Evolutionary conservation across 2,329 filamentous ascomycete genomes (phyloP).

Genomic region (Zasmidium cellare): DNA sequence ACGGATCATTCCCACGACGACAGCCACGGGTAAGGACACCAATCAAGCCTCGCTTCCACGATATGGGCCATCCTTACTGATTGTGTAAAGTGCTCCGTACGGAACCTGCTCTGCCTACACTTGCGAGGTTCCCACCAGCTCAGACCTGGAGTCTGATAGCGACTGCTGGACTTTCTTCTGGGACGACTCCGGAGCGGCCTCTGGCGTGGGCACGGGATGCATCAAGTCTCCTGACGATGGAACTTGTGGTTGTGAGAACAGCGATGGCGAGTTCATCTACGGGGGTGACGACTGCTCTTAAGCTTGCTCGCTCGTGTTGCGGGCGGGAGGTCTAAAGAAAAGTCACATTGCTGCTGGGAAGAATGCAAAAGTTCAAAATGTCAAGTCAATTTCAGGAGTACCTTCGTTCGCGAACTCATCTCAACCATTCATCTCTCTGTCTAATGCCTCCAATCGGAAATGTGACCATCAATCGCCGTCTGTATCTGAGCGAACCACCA

Average conservation of each 20-base stretch:
- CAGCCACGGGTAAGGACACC: constrained; percentile 38
- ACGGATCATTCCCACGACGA: constrained; percentile 49
- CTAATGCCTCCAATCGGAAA: neutral
- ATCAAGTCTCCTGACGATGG: constrained; percentile 42
- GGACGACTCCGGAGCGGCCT: constrained; percentile 31
- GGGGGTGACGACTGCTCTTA: constrained; percentile 25
- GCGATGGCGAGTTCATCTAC: constrained; percentile 40
- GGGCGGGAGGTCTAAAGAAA: no score
- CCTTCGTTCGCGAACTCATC: no score
- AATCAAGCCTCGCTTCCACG: no score
- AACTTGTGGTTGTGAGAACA: constrained; percentile 45
- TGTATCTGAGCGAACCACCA: neutral
- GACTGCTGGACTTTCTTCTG: constrained; percentile 47
- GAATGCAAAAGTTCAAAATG: no score
- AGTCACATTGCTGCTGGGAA: no score
- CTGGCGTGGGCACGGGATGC: constrained; percentile 39
- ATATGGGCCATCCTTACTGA: neutral
- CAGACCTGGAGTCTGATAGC: constrained; percentile 30
- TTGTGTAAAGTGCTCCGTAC: constrained; percentile 42
- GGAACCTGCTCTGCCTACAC: constrained; percentile 50
- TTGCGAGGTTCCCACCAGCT: constrained; percentile 34
- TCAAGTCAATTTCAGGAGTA: no score
- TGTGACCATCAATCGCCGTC: neutral
- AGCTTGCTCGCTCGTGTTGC: neutral
- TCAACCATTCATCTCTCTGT: neutral